Base-by-base conservation (phyloP, 768 basidiomycete species). In the Inosperma sp. region DNA sequence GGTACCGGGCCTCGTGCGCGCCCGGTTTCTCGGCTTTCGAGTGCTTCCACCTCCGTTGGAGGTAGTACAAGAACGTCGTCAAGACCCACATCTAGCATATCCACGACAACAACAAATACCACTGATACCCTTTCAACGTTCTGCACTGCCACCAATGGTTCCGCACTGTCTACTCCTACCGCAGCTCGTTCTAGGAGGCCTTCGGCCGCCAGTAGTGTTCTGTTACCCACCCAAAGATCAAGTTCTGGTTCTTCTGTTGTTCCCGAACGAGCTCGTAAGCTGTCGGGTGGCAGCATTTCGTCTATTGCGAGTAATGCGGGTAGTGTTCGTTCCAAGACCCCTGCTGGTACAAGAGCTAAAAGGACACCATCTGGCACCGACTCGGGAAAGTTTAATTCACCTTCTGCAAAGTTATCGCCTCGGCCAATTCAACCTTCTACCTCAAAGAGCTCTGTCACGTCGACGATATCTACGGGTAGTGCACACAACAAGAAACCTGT, bases 131-230 rank as follows among this genome's bases (percentile, higher is more conserved):
- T 45, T 7, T 49, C 29, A 33, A 69, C 74, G 3, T 81, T 77
- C 59, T 74, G 73, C 47, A 79, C 76, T 1, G 76, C 78, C 3
- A 69, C 65, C 42, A 70, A 68, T 4, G 71, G 62, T 26, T 33
- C 48, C 1, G 48, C 48, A 14, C 21, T 25, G 44, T 52, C 62
- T 72, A 72, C 51, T 77, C 76, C 3, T 74, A 77, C 5, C 68
- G 39, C 29, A 26, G 36, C 57, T 17, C 65, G 70, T 1, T 65
- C 67, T 13, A 60, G 70, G 16, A 61, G 60, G 19, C 62, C 68
- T 8, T 72, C 70, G 0, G 60, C 62, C 1, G 62, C 68, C 4
- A 69, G 69, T 6, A 62, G 63, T 2, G 39, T 57, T 0, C 66
- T 67, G 8, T 60, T 46, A 35, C 42, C 56, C 17, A 54, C 51